phyloP scores from a whole-genome alignment of 495 filamentous ascomycete genomes.

The Opeltia flavorubescens region DNA sequence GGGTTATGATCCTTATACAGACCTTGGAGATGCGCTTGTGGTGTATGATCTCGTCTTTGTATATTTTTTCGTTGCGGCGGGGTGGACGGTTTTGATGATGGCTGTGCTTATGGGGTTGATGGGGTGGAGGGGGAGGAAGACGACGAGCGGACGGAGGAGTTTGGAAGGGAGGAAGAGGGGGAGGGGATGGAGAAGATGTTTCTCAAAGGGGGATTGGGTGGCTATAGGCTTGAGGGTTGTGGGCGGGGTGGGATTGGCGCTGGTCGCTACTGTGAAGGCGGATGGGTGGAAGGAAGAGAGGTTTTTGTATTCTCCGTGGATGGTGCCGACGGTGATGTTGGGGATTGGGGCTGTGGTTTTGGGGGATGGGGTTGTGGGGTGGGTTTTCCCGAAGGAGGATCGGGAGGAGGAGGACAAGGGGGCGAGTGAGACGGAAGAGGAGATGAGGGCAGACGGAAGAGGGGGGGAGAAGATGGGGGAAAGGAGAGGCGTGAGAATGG shows the following conservation, averaged over 20 bases:
- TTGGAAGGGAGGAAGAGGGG: neutral
- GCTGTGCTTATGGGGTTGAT: slow-evolving; percentile 8
- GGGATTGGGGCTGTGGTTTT: slow-evolving; percentile 21
- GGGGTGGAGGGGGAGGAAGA: too few relatives aligned
- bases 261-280: slow-evolving; percentile 17
- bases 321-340: slow-evolving; percentile 25
- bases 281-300: slow-evolving; percentile 13
- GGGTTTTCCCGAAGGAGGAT: neutral
- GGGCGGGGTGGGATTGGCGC: slow-evolving; percentile 2
- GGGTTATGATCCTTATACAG: slow-evolving; percentile 7
- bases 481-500: too few relatives aligned
- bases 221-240: neutral
- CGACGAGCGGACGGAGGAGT: neutral
- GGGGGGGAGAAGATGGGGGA: too few relatives aligned
- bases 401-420: neutral
- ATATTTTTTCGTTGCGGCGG: slow-evolving; percentile 32
- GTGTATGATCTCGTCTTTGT: slow-evolving; percentile 24
- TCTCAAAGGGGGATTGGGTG: neutral
- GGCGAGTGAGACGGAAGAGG: too few relatives aligned
- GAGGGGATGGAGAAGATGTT: neutral
- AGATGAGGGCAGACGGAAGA: too few relatives aligned
- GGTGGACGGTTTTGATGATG: slow-evolving; percentile 26
- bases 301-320: slow-evolving; percentile 22
- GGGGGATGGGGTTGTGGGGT: slow-evolving; percentile 7
- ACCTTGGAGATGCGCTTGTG: slow-evolving; percentile 14